Evolutionary conservation across 495 filamentous ascomycete species (phyloP).

Genomic region (Rostrohypoxylon terebratum): DNA sequence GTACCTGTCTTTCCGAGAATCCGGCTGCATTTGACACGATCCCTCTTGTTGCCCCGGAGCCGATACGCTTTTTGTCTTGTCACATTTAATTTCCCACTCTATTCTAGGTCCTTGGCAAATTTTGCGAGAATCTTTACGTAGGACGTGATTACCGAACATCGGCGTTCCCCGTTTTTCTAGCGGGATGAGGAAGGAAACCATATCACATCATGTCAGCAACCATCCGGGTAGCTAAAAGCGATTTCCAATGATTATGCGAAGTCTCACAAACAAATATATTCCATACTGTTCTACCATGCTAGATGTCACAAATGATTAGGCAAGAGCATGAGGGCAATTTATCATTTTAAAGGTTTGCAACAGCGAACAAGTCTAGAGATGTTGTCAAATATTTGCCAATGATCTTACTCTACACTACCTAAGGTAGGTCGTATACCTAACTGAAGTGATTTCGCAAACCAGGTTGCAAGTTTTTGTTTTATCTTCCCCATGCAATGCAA

Average conservation of each 20-base stretch:
- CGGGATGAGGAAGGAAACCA: neutral
- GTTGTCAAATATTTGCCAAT: slow-evolving; percentile 1
- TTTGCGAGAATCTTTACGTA: slow-evolving; percentile 3
- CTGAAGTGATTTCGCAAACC: slow-evolving; percentile 9
- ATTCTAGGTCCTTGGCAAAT: slow-evolving; percentile 23
- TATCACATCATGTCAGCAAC: slow-evolving; percentile 1
- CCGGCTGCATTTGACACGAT: neutral
- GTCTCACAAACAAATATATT: neutral
- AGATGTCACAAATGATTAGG: neutral
- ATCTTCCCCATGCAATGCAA: slow-evolving; percentile 38
- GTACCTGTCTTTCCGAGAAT: neutral
- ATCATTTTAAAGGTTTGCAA: neutral
- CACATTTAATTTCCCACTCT: neutral
- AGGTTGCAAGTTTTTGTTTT: slow-evolving; percentile 31
- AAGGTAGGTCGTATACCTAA: slow-evolving; percentile 9
- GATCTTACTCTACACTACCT: slow-evolving; percentile 12
- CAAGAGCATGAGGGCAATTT: neutral
- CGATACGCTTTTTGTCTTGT: neutral
- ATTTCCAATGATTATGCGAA: slow-evolving; percentile 22
- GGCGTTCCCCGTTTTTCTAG: slow-evolving; percentile 16
- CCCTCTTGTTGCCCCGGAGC: neutral
- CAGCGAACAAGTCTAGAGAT: neutral
- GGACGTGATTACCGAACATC: slow-evolving; percentile 7
- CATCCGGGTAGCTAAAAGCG: neutral
- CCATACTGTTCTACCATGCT: neutral